phyloP scores from a whole-genome alignment of 345 rosid species.

The Geranium brycei region DNA sequence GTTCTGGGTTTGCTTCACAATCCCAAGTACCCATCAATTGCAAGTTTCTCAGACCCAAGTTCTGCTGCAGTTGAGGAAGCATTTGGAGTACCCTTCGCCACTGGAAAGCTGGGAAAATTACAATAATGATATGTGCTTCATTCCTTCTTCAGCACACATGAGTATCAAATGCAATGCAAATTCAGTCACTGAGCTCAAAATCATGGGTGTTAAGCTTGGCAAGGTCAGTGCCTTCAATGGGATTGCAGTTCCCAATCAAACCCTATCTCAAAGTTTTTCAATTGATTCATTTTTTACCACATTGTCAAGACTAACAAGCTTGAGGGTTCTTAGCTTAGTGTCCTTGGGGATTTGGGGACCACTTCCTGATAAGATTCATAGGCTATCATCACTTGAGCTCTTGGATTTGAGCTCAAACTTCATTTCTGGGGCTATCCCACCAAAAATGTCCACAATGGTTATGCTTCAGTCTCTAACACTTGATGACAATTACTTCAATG shows the following conservation, averaged over 20 bases:
- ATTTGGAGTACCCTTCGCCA: constrained; percentile 65
- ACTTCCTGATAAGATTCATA: constrained; percentile 71
- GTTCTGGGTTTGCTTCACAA: constrained; percentile 24
- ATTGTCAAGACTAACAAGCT: constrained; percentile 63
- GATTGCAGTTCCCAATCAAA: constrained; percentile 41
- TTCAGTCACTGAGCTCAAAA: constrained; percentile 58
- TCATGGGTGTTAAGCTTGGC: constrained; percentile 58
- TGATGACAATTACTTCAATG: constrained; percentile 66
- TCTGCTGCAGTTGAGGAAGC: constrained; percentile 64
- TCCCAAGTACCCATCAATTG: constrained; percentile 35
- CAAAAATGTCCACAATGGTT: constrained; percentile 58
- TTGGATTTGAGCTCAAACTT: constrained; percentile 88
- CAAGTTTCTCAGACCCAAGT: constrained; percentile 52
- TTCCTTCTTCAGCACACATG: constrained; percentile 43
- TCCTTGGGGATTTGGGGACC: constrained; percentile 90
- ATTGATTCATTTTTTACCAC: constrained; percentile 78
- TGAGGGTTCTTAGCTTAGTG: constrained; percentile 65
- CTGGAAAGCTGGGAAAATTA: constrained; percentile 48
- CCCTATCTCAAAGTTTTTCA: constrained; percentile 58
- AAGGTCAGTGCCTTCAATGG: constrained; percentile 52
- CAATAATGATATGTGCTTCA: constrained; percentile 54
- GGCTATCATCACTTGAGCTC: constrained; percentile 59
- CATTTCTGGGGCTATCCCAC: constrained; percentile 60
- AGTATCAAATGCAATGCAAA: constrained; percentile 53
- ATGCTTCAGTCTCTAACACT: constrained; percentile 56